phyloP scores from a whole-genome alignment of 1,284 basidiomycete species.

The Leccinum cinnamomeum region DNA sequence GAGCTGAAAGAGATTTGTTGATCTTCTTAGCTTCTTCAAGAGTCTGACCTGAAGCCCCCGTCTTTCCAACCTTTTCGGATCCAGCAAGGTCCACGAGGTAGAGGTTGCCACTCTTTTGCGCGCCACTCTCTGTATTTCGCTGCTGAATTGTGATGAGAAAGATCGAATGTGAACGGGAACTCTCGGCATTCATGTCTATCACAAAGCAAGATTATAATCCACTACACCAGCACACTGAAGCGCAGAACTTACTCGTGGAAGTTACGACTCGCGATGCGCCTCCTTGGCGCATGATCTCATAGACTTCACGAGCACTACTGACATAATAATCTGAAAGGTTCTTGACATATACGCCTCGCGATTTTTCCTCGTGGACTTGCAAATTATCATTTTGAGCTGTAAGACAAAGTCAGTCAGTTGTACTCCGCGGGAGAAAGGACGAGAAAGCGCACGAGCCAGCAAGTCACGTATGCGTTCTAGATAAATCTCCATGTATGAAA shows the following conservation, averaged over 20 bases:
- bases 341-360: slow-evolving; percentile 97
- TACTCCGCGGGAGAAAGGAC: slow-evolving; percentile 1
- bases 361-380: slow-evolving; percentile 98
- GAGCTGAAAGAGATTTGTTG: slow-evolving; percentile 96
- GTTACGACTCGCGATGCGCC: slow-evolving; percentile 90
- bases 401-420: slow-evolving; percentile 5
- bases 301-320: slow-evolving; percentile 93
- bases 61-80: slow-evolving; percentile 99
- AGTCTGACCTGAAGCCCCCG: slow-evolving; percentile 97
- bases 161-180: slow-evolving; percentile 98
- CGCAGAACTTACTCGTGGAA: slow-evolving; percentile 77
- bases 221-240: not conserved
- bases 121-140: slow-evolving; percentile 93
- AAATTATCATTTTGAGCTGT: slow-evolving; percentile 97
- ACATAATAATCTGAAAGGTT: slow-evolving; percentile 98
- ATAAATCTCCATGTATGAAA: slow-evolving; percentile 99
- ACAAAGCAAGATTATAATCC: slow-evolving; percentile 12
- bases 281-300: slow-evolving; percentile 98
- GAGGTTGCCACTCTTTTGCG: slow-evolving; percentile 94
- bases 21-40: slow-evolving; percentile 99
- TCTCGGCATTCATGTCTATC: slow-evolving; percentile 99
- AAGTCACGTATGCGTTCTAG: slow-evolving; percentile 96
- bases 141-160: slow-evolving; percentile 98
- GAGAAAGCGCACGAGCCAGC: slow-evolving; percentile 77
- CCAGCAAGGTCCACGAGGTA: slow-evolving; percentile 99